Evolutionary conservation across 2,329 filamentous ascomycete genomes (phyloP).

Genomic region (Colletotrichum agaves): DNA sequence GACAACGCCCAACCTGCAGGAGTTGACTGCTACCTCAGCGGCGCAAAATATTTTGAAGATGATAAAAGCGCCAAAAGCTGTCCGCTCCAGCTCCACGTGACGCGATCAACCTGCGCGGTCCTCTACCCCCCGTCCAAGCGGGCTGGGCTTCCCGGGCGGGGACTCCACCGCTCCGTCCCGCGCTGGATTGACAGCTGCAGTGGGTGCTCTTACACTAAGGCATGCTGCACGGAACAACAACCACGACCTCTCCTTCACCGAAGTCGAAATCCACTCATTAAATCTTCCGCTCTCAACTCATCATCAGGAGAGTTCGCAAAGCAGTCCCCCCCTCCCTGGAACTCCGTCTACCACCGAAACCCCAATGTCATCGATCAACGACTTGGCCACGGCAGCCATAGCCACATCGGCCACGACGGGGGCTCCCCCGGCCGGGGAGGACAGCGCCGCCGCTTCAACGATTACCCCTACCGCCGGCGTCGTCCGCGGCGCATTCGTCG

Average conservation of each 20-base stretch:
- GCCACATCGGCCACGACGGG: slow-evolving; percentile 48
- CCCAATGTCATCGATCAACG: slow-evolving; percentile 60
- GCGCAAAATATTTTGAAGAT: too few species aligned
- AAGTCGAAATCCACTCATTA: too few species aligned
- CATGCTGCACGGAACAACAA: too few species aligned
- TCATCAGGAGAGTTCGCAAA: too few species aligned
- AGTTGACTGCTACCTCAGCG: too few species aligned
- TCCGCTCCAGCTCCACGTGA: slow-evolving; percentile 23
- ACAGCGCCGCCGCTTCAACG: slow-evolving; percentile 3
- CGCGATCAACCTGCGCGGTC: slow-evolving; percentile 8
- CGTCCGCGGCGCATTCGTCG: slow-evolving; percentile 77
- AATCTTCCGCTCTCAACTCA: too few species aligned
- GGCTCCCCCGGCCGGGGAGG: neutral
- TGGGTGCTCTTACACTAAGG: too few species aligned
- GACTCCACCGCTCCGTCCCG: slow-evolving; percentile 16
- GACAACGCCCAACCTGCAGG: too few species aligned
- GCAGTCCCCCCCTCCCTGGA: too few species aligned
- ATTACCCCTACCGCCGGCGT: slow-evolving; percentile 27
- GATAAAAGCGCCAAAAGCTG: neutral
- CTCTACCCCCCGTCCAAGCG: neutral
- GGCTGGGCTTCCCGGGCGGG: slow-evolving; percentile 4
- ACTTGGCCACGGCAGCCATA: slow-evolving; percentile 60
- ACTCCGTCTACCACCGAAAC: too few species aligned
- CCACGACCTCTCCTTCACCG: too few species aligned
- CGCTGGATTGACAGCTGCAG: too few species aligned